Evolutionary conservation across 108 stramenopile species (phyloP), one percentile per base, ranked within the genome.

Genomic region (Skeletonema costatum): DNA sequence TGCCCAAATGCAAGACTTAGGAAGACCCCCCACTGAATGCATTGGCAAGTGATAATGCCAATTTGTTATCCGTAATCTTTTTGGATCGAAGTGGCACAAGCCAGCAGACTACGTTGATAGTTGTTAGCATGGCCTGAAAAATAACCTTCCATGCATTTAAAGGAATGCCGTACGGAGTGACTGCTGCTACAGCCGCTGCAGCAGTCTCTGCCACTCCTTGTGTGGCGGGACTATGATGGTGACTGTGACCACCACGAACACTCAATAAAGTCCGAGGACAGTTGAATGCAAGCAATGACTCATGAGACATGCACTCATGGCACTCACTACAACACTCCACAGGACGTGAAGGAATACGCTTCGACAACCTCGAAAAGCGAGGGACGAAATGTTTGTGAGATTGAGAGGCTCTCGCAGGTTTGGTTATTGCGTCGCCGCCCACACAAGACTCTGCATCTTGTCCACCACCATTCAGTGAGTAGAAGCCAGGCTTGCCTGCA

Each of bases 11-110:
- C 97, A 60, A 99, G 80, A 13, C 88, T 89, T 42, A 99, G 79
- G 79, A 99, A 99, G 50, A 99, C 97, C 98, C 98, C 11, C 98
- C 98, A 32, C 92, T 90, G 81, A 99, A 99, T 69, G 97, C 92
- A 80, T 97, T 98, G n/a, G 97, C 97, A 70, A 99, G 64, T 35
- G 79, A 75, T 4, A 98, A 85, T 14, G 86, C 90, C 39, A 92
- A 48, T 75, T 94, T 88, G 73, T 96, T 95, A 64, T 90, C 89
- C 0, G 88, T 68, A 12, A 98, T 90, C 51, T 91, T 87, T 73
- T 95, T 95, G 60, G 77, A 84, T 66, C 82, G 67, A 7, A 98
- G 86, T 12, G 97, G 97, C 32, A 94, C 64, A 38, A 91, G 74
- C 97, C 96, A 98, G 73, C 96, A 98, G 5, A 92, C 64, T 12